Base-by-base conservation (phyloP, 179 eudicot species). In the Spinacia oleracea region DNA sequence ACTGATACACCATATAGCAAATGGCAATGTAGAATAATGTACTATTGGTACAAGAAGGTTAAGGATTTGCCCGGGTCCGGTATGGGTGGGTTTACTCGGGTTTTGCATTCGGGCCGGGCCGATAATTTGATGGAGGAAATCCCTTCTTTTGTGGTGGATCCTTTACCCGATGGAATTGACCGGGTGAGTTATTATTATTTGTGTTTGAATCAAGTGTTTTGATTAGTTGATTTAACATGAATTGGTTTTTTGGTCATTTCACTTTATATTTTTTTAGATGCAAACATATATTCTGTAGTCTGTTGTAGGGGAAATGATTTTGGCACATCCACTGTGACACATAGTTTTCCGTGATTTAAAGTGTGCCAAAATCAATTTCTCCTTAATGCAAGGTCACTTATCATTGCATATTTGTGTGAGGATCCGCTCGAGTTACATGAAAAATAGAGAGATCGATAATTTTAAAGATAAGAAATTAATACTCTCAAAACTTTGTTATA, bases 21-120 rank as follows among this genome's bases (percentile, higher is more conserved):
- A 83, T 91, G 97, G 97, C 97, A 91, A 78, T 84, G 91, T 31
- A 84, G 97, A 62, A 85, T 91, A 14, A 91, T 91, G 94, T 86
- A 91, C 74, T 91, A 91, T 77, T 91, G 94, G 92, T 90, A 86
- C 69, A 88, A 83, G 81, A 90, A 79, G 85, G 77, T 70, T 42
- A 89, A 84, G 80, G 87, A 83, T 31, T 55, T 76, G 46, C 82
- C 86, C 18, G 91, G 87, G 78, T 90, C 93, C 14, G 91, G 86
- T 43, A 90, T 90, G 94, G 97, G 97, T 50, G 89, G 90, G 64
- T 87, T 90, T 63, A 92, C 94, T 18, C 75, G 94, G 85, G 83
- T 92, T 81, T 75, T 92, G 58, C 97, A 92, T 75, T 87, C 97
- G 18, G 94, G 94, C 35, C 72, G 53, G 10, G 76, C 89, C 2